A percentile compares a stretch with the other conserved stretches of the same genome.
Evolutionary conservation across 768 basidiomycete genomes (phyloP).

Genomic region (Omphalotus guepiniiformis): DNA sequence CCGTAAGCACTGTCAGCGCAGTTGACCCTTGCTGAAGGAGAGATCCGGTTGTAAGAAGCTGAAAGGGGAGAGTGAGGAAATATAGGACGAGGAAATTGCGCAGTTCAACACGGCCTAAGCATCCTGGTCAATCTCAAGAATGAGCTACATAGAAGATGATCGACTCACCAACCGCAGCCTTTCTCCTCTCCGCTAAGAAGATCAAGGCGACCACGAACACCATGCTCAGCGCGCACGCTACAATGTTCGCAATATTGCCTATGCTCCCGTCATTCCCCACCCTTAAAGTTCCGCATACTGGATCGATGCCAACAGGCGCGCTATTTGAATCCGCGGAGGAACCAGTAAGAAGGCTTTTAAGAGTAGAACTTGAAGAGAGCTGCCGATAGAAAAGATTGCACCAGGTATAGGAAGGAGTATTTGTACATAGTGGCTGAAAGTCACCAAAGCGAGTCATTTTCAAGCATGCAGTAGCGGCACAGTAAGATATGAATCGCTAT

Average conservation of each 20-base stretch:
- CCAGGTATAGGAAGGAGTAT: constrained; percentile 79
- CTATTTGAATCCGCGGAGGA: constrained; percentile 38
- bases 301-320: constrained; percentile 82
- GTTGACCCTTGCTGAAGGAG: constrained; percentile 78
- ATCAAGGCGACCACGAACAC: constrained; percentile 55
- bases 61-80: constrained; percentile 68
- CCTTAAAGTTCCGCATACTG: constrained; percentile 71
- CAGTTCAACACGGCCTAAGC: constrained; percentile 66
- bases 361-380: constrained; percentile 22
- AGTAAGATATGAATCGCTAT: no score
- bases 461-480: neutral
- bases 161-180: constrained; percentile 84
- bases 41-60: constrained; percentile 77
- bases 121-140: neutral
- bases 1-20: constrained; percentile 62
- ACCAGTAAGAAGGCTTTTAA: constrained; percentile 27
- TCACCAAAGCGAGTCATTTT: constrained; percentile 64
- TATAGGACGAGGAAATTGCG: constrained; percentile 63
- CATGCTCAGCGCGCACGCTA: constrained; percentile 70
- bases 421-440: constrained; percentile 61
- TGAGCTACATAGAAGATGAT: neutral
- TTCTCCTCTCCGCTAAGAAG: constrained; percentile 53
- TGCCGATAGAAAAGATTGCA: constrained; percentile 95
- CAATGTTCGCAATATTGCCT: constrained; percentile 84
- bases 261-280: constrained; percentile 55